Base-by-base conservation (phyloP, 257 asterid species). In the Solanum gandarillasii region DNA sequence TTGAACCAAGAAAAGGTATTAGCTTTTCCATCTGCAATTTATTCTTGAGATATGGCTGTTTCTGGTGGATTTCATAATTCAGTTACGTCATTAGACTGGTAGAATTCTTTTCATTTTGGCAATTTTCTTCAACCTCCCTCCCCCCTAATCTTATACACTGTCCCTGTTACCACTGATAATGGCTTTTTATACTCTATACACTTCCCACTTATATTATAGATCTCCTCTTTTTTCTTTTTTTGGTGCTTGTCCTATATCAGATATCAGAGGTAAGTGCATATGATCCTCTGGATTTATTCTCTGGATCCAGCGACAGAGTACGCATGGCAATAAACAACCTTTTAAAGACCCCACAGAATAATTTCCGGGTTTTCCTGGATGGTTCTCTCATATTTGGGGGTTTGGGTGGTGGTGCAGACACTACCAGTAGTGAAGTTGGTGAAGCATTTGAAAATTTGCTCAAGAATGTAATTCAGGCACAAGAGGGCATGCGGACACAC, bases 281-380 rank as follows among this genome's bases (percentile, higher is more conserved):
- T 88, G 93, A 97, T 91, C 99, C 99, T 11, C 94, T 94, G 87
- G 99, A 95, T 90, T 29, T 97, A 92, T 97, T 93, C 91, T 92
- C 98, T 87, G 96, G 98, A 89, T 95, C 98, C 85, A 94, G 93
- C 91, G 98, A 93, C 76, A 90, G 95, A 89, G 90, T 95, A 89
- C 91, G 72, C n/a, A 93, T 92, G 83, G 98, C 99, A 76, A 90
- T 95, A 67, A 90, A 87, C 67, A 91, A 91, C 89, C 95, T 97
- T 48, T 92, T 93, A 82, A 90, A 84, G 58, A 94, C 98, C 78
- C 99, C 99, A 84, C 99, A 96, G 91, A 97, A 96, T 90, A 97
- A 97, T 87, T 95, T 95, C 86, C 92, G 99, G 90, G 96, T 97
- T 83, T 97, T 97, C 92, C 89, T 97, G 91, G 93, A 95, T 87